Base-by-base conservation (phyloP, 768 basidiomycete species). In the Hericium rajendrae region DNA sequence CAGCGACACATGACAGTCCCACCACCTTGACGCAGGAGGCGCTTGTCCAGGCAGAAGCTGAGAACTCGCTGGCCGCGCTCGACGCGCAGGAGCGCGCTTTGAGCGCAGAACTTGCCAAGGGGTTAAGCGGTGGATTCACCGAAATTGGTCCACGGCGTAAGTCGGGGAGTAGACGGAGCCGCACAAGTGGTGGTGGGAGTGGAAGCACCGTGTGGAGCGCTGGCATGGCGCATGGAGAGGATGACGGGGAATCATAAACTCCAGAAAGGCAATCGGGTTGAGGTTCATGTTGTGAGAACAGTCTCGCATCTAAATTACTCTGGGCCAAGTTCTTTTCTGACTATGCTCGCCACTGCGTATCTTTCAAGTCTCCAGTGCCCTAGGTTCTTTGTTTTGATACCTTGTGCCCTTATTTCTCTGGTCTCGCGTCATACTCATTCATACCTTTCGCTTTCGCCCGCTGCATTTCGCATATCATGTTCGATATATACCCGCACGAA, bases 161-260 rank as follows among this genome's bases (percentile, higher is more conserved):
- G 46, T 70, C 76, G 10, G 79, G 84, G 57, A 77, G 86, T 66
- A 78, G 83, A 60, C 81, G 82, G 55, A 72, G 78, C 51, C 75
- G 78, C 59, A 72, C 73, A 50, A 74, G 82, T 40, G 86, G 84
- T 8, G 86, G 85, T 60, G 80, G 81, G 39, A 84, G 83, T 62
- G 83, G 80, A 11, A 88, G 87, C 69, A 92, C 90, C 1, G 86
- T 92, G 28, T 92, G 86, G 85, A 91, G 90, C 67, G 89, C 89
- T 53, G 89, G 89, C 37, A 84, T 88, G 84, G 82, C 83, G 62
- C 84, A 75, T 51, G 73, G 78, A 26, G 83, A 74, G 39, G 76
- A 75, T 13, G 71, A 70, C 51, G 68, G 49, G 20, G 49, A 51
- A 18, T 18, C 10, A 24, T 51, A 51, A 15, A 12, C 10, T 32